phyloP scores from a whole-genome alignment of 148 eudicot species.

The Suaeda aralocaspica region DNA sequence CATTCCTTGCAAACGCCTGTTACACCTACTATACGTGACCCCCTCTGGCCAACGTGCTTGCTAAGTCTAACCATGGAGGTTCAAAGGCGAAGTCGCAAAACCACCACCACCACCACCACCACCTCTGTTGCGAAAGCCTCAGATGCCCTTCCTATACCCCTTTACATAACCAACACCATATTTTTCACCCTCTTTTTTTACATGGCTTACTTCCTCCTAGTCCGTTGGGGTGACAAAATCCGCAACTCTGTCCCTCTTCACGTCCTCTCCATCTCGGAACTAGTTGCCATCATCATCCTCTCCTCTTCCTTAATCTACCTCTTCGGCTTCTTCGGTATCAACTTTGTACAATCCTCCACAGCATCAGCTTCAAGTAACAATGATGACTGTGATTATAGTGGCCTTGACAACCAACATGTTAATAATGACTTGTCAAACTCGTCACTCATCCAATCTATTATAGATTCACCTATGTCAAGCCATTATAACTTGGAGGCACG shows the following conservation, averaged over 20 bases:
- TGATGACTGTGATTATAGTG: too few relatives aligned
- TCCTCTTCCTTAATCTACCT: slow-evolving; percentile 78
- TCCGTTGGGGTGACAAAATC: slow-evolving; percentile 89
- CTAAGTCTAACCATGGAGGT: too few relatives aligned
- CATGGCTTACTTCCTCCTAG: slow-evolving; percentile 70
- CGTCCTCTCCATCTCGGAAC: slow-evolving; percentile 69
- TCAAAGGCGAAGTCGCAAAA: slow-evolving; percentile 16
- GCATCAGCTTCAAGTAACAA: too few relatives aligned
- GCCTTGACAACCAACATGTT: too few relatives aligned
- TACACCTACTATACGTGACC: too few relatives aligned
- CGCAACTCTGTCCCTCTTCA: slow-evolving; percentile 81
- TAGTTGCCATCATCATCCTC: slow-evolving; percentile 56
- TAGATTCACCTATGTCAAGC: too few relatives aligned
- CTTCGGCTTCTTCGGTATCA: slow-evolving; percentile 80
- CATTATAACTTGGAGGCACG: slow-evolving; percentile 50
- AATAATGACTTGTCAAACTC: too few relatives aligned
- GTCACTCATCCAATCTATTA: too few relatives aligned
- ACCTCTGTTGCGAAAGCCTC: slow-evolving; percentile 64
- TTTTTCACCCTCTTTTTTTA: slow-evolving; percentile 83
- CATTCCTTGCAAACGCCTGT: too few relatives aligned
- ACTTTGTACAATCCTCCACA: slow-evolving; percentile 63
- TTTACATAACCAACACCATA: slow-evolving; percentile 63
- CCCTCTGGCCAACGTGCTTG: too few relatives aligned
- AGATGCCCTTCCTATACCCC: slow-evolving; percentile 70
- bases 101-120: too few relatives aligned